phyloP scores from a whole-genome alignment of 352 stramenopile genomes.

The Globisporangium recalcitrans region DNA sequence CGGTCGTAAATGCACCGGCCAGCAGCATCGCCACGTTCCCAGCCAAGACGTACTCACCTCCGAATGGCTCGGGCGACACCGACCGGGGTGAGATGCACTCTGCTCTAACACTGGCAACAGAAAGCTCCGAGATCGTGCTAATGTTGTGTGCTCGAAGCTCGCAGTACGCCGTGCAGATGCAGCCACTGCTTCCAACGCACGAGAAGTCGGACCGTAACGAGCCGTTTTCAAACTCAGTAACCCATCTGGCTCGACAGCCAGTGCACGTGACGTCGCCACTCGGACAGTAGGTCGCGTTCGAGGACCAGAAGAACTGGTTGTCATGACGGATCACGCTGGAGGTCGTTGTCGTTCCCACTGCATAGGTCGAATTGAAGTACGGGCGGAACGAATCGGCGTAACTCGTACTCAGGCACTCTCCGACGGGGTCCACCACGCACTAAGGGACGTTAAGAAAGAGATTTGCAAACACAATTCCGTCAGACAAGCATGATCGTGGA shows the following conservation, averaged over 20 bases:
- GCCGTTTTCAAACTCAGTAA: slow-evolving; percentile 9
- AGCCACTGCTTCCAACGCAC: slow-evolving; percentile 29
- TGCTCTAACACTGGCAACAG: no score
- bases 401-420: slow-evolving; percentile 27
- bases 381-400: neutral
- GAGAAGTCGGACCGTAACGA: slow-evolving; percentile 16
- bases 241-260: slow-evolving; percentile 21
- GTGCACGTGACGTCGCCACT: slow-evolving; percentile 26
- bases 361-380: slow-evolving; percentile 12
- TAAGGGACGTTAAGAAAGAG: neutral
- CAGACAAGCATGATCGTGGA: no score
- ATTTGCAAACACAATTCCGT: neutral
- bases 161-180: slow-evolving; percentile 38
- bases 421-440: slow-evolving; percentile 29
- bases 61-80: no score
- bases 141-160: slow-evolving; percentile 16
- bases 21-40: no score
- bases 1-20: no score
- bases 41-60: no score
- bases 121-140: no score
- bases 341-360: slow-evolving; percentile 21
- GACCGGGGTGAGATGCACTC: no score
- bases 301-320: slow-evolving; percentile 21
- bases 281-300: slow-evolving; percentile 32
- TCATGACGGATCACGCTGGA: slow-evolving; percentile 23